Conservation (phyloP, 352 stramenopile species). For the Globisporangium takayamanum region DNA sequence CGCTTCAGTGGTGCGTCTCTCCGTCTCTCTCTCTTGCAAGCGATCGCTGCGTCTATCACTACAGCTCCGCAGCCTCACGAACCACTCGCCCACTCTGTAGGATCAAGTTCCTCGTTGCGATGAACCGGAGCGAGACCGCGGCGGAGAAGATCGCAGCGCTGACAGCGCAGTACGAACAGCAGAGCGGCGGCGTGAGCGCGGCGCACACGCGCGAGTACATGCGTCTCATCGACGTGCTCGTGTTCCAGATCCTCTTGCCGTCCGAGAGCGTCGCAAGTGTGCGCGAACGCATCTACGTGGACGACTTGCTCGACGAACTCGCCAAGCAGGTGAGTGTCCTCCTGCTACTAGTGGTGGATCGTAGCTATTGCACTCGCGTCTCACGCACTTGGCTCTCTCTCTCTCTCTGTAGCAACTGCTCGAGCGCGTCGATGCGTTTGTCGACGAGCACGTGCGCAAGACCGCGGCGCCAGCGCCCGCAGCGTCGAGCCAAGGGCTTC, state of each 20-base stretch:
- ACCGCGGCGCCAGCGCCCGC: background rate
- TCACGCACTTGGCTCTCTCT: background rate
- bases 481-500: too few species aligned
- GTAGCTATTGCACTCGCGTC: background rate
- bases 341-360: background rate
- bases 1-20: slow-evolving; percentile 33
- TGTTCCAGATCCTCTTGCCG: slow-evolving; percentile 40
- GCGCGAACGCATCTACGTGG: slow-evolving; percentile 22
- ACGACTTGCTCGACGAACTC: slow-evolving; percentile 34
- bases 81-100: slow-evolving; percentile 7
- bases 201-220: slow-evolving; percentile 19
- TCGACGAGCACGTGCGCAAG: slow-evolving; percentile 9
- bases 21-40: background rate
- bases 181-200: slow-evolving; percentile 4
- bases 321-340: slow-evolving; percentile 31
- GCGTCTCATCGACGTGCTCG: slow-evolving; percentile 29
- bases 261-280: slow-evolving; percentile 32
- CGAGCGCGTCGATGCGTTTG: slow-evolving; percentile 21
- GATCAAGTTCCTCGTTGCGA: slow-evolving; percentile 61
- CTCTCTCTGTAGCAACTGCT: slow-evolving; percentile 21
- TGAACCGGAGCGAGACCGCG: slow-evolving; percentile 33
- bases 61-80: background rate
- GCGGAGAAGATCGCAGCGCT: slow-evolving; percentile 24
- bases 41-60: too few species aligned
- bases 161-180: slow-evolving; percentile 3